Conservation (phyloP, 345 rosid species). For the Reutealis trisperma region DNA sequence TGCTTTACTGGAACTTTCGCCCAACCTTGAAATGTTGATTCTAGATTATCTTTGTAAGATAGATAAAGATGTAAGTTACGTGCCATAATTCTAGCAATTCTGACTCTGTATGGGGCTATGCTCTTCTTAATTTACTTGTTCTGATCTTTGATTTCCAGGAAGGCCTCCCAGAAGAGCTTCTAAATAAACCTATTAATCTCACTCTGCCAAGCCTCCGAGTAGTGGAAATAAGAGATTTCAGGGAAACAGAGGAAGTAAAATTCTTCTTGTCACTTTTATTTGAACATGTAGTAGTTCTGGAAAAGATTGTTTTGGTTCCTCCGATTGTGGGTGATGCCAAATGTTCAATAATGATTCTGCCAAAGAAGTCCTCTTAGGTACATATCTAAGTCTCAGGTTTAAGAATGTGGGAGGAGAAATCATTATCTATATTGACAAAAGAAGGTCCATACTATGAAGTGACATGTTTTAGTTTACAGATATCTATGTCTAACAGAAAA, state of each 20-base stretch:
- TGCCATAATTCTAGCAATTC: neutral
- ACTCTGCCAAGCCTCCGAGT: neutral
- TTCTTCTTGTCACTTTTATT: neutral
- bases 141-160: conserved; percentile 4
- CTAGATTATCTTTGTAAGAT: conserved; percentile 10
- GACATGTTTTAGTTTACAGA: neutral
- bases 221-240: neutral
- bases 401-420: neutral
- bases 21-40: neutral
- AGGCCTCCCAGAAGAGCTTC: conserved; percentile 6
- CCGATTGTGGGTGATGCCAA: neutral
- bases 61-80: conserved; percentile 6
- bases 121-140: neutral
- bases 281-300: conserved; percentile 3
- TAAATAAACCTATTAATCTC: neutral
- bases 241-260: neutral
- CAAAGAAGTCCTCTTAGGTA: neutral
- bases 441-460: neutral
- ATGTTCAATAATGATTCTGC: neutral
- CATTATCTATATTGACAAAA: neutral
- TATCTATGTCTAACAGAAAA: neutral
- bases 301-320: conserved; percentile 10
- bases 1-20: neutral
- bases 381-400: neutral
- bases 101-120: neutral